phyloP scores from a whole-genome alignment of 1,284 basidiomycete species.

The Tilletia indica region DNA sequence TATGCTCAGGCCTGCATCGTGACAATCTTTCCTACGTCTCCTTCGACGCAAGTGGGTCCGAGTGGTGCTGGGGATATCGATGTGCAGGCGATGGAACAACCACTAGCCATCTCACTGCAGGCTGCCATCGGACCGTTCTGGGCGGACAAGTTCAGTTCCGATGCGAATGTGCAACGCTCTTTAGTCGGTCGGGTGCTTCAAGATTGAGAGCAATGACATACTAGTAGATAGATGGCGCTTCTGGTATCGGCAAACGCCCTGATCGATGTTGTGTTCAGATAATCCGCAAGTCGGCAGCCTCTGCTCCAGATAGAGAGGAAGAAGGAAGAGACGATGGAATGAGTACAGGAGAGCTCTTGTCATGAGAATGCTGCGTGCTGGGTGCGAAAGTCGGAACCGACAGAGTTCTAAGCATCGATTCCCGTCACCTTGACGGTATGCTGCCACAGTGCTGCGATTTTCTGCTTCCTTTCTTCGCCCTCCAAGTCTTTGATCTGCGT shows the following conservation, averaged over 20 bases:
- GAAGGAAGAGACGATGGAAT: no score
- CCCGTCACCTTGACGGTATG: neutral
- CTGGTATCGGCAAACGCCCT: no score
- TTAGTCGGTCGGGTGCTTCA: neutral
- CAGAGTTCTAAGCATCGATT: neutral
- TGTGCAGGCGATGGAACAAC: neutral
- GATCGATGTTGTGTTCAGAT: no score
- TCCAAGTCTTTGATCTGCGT: constrained; percentile 10
- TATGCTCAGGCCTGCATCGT: constrained; percentile 3
- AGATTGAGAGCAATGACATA: no score
- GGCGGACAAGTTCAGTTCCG: neutral
- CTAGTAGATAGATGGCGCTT: no score
- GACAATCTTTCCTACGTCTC: neutral
- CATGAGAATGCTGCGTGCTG: no score
- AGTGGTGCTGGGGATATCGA: neutral
- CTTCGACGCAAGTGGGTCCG: neutral
- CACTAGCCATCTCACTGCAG: constrained; percentile 4
- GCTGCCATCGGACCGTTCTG: constrained; percentile 12
- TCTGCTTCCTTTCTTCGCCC: neutral
- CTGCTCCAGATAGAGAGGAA: no score
- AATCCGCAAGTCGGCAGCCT: no score
- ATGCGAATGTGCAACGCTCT: neutral
- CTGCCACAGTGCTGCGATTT: neutral
- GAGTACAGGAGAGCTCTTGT: no score
- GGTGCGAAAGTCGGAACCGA: neutral